Conservation (phyloP, 2,329 filamentous ascomycete species). For the Chrysoporthe puriensis region DNA sequence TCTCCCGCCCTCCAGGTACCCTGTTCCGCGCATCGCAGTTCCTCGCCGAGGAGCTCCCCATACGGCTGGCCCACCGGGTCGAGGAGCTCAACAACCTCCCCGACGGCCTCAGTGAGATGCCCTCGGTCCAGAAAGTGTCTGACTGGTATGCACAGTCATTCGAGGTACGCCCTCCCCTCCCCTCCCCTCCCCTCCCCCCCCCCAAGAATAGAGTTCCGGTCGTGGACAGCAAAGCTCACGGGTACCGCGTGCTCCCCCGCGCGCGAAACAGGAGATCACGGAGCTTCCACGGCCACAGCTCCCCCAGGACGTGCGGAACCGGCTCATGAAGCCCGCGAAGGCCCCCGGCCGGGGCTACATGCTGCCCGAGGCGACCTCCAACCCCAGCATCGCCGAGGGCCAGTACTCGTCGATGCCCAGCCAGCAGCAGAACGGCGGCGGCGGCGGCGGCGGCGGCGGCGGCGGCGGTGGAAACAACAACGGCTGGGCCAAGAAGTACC, state of each 20-base stretch:
- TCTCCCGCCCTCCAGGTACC: constrained; percentile 64
- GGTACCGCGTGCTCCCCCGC: background rate
- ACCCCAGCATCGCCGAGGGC: constrained; percentile 84
- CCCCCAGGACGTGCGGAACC: constrained; percentile 73
- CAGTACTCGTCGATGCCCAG: constrained; percentile 69
- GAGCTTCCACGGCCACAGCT: constrained; percentile 78
- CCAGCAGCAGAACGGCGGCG: constrained; percentile 42
- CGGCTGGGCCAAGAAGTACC: constrained; percentile 50
- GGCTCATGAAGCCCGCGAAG: constrained; percentile 72
- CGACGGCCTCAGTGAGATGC: constrained; percentile 97
- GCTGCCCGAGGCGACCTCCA: constrained; percentile 81
- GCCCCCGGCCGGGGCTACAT: constrained; percentile 63
- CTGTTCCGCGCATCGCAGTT: constrained; percentile 98
- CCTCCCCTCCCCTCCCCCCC: background rate
- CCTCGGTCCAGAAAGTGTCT: constrained; percentile 90
- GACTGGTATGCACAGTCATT: constrained; percentile 99
- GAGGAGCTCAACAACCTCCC: constrained; percentile 91
- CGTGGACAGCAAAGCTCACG: background rate
- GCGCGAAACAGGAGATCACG: constrained; percentile 77
- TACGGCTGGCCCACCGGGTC: constrained; percentile 92
- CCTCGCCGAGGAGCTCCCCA: constrained; percentile 95
- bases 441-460: constrained; percentile 46
- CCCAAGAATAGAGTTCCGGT: background rate
- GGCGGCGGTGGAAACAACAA: constrained; percentile 43
- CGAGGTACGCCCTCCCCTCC: constrained; percentile 66